Percentiles rank a stretch among this genome's conserved stretches.
phyloP scores from a whole-genome alignment of 805 yeast genomes.

The Zygosaccharomyces bailii region DNA sequence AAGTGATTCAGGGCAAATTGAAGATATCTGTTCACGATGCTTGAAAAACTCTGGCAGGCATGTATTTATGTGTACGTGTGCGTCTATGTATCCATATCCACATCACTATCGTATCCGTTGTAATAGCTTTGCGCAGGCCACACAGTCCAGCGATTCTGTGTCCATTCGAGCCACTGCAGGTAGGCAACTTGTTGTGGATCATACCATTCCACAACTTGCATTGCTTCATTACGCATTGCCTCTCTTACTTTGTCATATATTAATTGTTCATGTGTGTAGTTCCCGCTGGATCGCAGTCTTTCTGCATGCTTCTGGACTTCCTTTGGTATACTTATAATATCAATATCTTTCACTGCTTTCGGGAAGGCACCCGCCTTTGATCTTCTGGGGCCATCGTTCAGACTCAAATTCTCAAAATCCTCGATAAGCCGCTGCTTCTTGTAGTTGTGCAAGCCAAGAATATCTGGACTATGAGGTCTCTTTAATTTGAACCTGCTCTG shows the following conservation, averaged over 20 bases:
- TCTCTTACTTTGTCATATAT: conserved; percentile 27
- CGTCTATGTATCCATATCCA: conserved; percentile 9
- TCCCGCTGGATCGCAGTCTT: conserved; percentile 1
- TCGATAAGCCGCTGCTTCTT: conserved; percentile 33
- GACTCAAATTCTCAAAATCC: conserved; percentile 33
- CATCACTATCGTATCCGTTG: conserved; percentile 6
- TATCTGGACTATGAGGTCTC: conserved; percentile 30
- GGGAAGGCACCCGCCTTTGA: conserved; percentile 1
- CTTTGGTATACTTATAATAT: conserved; percentile 3
- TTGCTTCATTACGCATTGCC: conserved; percentile 24
- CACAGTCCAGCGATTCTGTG: conserved; percentile 10
- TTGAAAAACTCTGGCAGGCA: conserved; percentile 14
- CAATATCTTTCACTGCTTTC: conserved; percentile 4
- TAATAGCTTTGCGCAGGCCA: conserved; percentile 3
- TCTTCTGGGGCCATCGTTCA: conserved; percentile 10
- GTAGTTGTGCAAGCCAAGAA: conserved; percentile 30
- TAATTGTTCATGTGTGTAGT: conserved; percentile 10
- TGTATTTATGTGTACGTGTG: conserved; percentile 1
- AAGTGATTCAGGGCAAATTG: conserved; percentile 36
- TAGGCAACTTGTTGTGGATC: conserved; percentile 23
- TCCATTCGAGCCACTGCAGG: conserved; percentile 35
- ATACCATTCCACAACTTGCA: conserved; percentile 33
- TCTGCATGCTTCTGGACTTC: conserved; percentile 6
- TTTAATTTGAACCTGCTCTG: conserved; percentile 22
- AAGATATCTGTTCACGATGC: conserved; percentile 40